These are phyloP conservation scores for Leishmania braziliensis DNA, from an alignment of 208 protist species.

Conservation along the genomic window DNA sequence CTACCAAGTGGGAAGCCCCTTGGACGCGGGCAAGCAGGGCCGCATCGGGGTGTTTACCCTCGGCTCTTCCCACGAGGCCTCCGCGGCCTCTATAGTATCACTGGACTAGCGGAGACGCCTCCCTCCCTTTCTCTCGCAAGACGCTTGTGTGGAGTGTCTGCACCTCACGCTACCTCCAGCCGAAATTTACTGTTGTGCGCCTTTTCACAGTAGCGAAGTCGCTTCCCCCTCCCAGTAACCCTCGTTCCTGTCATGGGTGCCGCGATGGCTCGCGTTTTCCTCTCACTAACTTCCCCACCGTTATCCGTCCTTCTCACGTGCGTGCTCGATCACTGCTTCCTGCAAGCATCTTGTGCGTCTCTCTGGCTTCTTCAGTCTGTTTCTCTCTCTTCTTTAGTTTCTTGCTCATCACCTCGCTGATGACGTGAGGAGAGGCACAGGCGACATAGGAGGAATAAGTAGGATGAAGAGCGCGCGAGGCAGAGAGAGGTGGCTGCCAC, in stretches of 20 bases:
- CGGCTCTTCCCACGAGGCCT: slow-evolving; percentile 19
- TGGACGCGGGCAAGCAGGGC: not conserved
- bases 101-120: slow-evolving; percentile 3
- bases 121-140: not conserved
- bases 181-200: not conserved
- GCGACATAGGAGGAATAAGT: not conserved
- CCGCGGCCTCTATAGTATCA: slow-evolving; percentile 5
- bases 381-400: too few species aligned
- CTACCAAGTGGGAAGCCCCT: not conserved
- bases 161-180: not conserved
- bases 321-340: not conserved
- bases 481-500: not conserved
- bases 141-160: not conserved
- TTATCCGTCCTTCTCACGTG: not conserved
- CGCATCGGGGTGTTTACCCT: not conserved
- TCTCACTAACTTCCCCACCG: not conserved
- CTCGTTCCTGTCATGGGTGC: too few species aligned
- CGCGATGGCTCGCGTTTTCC: not conserved
- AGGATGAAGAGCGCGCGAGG: not conserved
- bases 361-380: too few species aligned
- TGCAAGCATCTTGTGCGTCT: not conserved
- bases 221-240: not conserved
- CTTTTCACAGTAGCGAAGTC: not conserved
- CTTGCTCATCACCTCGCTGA: too few species aligned
- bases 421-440: not conserved